Conservation (phyloP, 202 grass and related monocot species). For the Musa balbisiana region DNA sequence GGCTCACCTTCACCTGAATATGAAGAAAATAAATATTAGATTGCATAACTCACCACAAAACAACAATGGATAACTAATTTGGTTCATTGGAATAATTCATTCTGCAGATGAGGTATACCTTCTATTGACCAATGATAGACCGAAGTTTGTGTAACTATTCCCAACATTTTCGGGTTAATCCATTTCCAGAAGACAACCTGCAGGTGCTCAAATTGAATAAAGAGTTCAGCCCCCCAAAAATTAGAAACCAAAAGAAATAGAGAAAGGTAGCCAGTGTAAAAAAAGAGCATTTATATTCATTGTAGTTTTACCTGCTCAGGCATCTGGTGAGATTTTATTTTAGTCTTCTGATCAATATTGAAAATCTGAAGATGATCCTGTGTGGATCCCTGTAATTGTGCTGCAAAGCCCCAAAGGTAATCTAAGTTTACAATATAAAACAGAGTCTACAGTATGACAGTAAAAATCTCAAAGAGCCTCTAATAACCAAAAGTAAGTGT, state of each 20-base stretch:
- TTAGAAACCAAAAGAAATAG: neutral
- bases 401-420: constrained; percentile 28
- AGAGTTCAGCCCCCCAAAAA: neutral
- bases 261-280: neutral
- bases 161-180: constrained; percentile 89
- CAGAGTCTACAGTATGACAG: too few species aligned
- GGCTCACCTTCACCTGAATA: constrained; percentile 64
- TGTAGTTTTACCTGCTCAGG: constrained; percentile 60
- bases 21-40: neutral
- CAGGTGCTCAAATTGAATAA: neutral
- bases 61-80: too few species aligned
- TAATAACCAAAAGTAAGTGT: too few species aligned
- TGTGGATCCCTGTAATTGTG: constrained; percentile 76
- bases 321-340: constrained; percentile 96
- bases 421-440: too few species aligned
- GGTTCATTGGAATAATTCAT: too few species aligned
- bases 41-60: too few species aligned
- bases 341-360: constrained; percentile 83
- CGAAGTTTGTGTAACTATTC: constrained; percentile 76
- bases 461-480: too few species aligned
- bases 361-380: constrained; percentile 97
- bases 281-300: neutral
- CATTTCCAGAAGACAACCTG: constrained; percentile 99
- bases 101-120: constrained; percentile 31
- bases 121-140: constrained; percentile 99